Evolutionary conservation across 352 stramenopile genomes (phyloP).

Genomic region (Phytopythium montanum): DNA sequence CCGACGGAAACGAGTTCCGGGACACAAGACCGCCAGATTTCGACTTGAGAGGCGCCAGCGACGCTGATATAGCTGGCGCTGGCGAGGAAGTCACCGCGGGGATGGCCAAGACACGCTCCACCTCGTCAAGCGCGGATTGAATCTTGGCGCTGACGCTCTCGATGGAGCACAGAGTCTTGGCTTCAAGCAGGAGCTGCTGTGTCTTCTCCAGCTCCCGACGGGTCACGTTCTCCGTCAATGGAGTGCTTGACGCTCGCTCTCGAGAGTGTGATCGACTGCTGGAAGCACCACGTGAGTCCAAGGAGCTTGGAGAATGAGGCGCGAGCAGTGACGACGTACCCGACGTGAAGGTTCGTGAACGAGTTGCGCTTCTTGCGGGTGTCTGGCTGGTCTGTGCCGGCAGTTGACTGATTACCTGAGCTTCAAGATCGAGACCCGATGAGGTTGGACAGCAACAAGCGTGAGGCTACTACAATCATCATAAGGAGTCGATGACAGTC

Average conservation of each 20-base stretch:
- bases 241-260: neutral
- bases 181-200: slow-evolving; percentile 43
- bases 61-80: neutral
- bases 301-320: neutral
- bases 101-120: slow-evolving; percentile 31
- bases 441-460: neutral
- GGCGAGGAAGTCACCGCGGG: slow-evolving; percentile 6
- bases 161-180: slow-evolving; percentile 34
- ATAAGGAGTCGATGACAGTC: neutral
- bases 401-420: slow-evolving; percentile 2
- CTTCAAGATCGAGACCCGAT: slow-evolving; percentile 10
- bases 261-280: slow-evolving; percentile 4
- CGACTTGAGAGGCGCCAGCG: neutral
- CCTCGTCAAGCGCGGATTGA: slow-evolving; percentile 35
- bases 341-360: slow-evolving; percentile 47
- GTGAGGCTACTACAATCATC: neutral
- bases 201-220: slow-evolving; percentile 58
- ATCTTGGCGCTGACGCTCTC: slow-evolving; percentile 44
- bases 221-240: slow-evolving; percentile 14
- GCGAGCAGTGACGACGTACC: slow-evolving; percentile 23
- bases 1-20: neutral
- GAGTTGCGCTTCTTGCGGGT: slow-evolving; percentile 40
- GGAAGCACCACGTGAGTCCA: neutral
- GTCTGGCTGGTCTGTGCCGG: neutral
- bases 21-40: neutral